These are phyloP conservation scores for Omphalotus guepiniiformis DNA, from an alignment of 768 basidiomycete species.

Conservation along the genomic window DNA sequence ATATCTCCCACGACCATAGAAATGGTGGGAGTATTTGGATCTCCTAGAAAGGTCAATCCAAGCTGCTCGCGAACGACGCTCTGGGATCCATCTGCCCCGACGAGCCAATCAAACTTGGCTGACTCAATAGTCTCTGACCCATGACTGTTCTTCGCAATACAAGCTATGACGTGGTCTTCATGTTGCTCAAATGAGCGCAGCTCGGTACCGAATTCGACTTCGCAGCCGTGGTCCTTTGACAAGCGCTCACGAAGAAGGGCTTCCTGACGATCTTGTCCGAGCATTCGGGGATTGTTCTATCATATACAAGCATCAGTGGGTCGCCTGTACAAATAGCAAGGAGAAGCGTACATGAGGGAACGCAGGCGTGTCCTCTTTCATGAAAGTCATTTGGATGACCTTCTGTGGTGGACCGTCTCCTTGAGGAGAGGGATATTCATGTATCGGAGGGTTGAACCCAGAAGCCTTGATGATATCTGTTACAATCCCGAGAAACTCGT, in stretches of 20 bases:
- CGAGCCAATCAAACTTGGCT: constrained; percentile 6
- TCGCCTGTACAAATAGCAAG: background rate
- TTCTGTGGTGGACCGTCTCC: too few species aligned
- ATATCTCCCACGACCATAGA: constrained; percentile 9
- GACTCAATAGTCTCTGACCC: background rate
- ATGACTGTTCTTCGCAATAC: constrained; percentile 17
- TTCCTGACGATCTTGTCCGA: constrained; percentile 27
- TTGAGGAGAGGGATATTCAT: too few species aligned
- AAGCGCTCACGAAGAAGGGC: constrained; percentile 31
- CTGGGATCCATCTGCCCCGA: constrained; percentile 14
- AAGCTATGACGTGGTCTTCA: constrained; percentile 30
- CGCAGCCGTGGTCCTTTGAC: constrained; percentile 24
- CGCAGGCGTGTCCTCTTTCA: background rate
- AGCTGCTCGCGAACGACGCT: constrained; percentile 13
- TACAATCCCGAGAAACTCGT: constrained; percentile 1
- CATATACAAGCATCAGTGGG: background rate
- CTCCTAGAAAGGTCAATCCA: constrained; percentile 13
- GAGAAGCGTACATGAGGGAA: background rate
- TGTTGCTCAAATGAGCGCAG: constrained; percentile 38
- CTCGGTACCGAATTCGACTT: constrained; percentile 42
- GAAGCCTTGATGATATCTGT: background rate
- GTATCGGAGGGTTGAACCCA: too few species aligned
- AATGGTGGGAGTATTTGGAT: background rate
- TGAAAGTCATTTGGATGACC: background rate
- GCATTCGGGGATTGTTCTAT: constrained; percentile 12